Evolutionary conservation across 1,139 yeast genomes (phyloP).

Genomic region (Magnusiomyces sp.): DNA sequence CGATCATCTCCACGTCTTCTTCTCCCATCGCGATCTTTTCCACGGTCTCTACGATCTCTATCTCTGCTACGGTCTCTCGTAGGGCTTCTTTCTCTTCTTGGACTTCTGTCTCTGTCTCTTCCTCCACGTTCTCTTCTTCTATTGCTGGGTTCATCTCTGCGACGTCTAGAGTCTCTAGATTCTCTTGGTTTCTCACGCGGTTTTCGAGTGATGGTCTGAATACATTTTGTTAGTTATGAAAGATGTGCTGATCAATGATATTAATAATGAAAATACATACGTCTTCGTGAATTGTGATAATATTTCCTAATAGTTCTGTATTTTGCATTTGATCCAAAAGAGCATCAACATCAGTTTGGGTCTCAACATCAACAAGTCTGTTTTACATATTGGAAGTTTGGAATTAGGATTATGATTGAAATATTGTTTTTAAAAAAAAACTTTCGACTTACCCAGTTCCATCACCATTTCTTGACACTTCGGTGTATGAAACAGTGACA

Average conservation of each 20-base stretch:
- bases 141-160: conserved; percentile 38
- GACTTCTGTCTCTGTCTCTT: conserved; percentile 16
- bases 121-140: conserved; percentile 5
- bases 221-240: not conserved
- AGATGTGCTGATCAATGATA: not conserved
- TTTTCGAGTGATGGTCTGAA: conserved; percentile 2
- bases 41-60: conserved; percentile 18
- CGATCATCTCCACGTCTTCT: conserved; percentile 16
- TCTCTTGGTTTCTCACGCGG: conserved; percentile 4
- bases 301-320: conserved; percentile 20
- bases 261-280: conserved; percentile 15
- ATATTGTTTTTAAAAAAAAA: not conserved
- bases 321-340: conserved; percentile 21
- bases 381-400: not conserved
- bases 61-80: conserved; percentile 45
- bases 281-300: conserved; percentile 20
- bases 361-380: conserved; percentile 20
- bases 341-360: conserved; percentile 21
- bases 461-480: conserved; percentile 28
- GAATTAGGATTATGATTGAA: not conserved
- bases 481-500: conserved; percentile 30
- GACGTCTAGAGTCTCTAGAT: conserved; percentile 4
- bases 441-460: conserved; percentile 24
- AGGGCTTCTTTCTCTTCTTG: conserved; percentile 68
- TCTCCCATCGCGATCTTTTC: conserved; percentile 16